Conservation (phyloP, 148 eudicot genomes). For the Beta vulgaris region DNA sequence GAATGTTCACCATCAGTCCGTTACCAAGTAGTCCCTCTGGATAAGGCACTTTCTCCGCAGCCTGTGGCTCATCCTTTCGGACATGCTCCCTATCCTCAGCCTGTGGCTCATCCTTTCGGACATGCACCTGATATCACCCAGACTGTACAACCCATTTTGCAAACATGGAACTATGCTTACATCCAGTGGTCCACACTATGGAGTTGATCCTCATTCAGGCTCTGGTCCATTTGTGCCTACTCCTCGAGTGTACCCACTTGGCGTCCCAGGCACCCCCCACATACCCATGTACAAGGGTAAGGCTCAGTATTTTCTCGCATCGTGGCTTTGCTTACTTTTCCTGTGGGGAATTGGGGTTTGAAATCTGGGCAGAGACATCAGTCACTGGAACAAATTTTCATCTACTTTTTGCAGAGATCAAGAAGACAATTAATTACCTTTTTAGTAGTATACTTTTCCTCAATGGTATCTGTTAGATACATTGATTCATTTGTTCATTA, state of each 20-base stretch:
- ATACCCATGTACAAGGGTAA: neutral
- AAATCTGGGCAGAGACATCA: no score
- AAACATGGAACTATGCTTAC: neutral
- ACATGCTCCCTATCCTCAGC: no score
- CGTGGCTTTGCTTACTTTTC: neutral
- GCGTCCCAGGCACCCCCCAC: no score
- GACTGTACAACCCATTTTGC: neutral
- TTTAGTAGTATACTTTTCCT: no score
- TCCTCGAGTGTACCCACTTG: neutral
- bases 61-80: slow-evolving; percentile 4
- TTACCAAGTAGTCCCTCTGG: neutral
- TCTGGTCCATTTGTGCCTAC: neutral
- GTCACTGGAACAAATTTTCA: no score
- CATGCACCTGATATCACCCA: neutral
- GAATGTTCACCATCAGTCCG: neutral
- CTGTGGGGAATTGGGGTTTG: no score
- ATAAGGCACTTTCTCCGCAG: slow-evolving; percentile 2
- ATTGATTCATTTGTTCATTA: neutral
- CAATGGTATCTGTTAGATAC: no score
- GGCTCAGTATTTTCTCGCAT: neutral
- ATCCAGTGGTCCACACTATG: neutral
- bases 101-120: no score
- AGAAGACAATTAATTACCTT: no score
- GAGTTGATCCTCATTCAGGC: neutral
- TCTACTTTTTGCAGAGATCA: no score